phyloP scores from a whole-genome alignment of 495 filamentous ascomycete species.

The Evernia prunastri region DNA sequence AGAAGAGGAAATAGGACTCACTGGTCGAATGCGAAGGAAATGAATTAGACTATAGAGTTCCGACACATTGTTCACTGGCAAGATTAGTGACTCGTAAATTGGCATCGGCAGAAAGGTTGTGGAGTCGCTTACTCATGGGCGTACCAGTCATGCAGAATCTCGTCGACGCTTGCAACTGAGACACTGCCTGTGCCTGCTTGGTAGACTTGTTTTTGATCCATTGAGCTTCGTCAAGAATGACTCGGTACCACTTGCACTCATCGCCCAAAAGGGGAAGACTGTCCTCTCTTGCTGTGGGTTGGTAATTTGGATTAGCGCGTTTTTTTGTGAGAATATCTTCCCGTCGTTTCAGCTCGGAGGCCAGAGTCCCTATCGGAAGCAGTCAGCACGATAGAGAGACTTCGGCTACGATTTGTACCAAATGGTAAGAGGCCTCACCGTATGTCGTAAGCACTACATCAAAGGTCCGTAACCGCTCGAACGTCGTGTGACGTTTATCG shows the following conservation, averaged over 20 bases:
- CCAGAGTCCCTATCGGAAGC: constrained; percentile 52
- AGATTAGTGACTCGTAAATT: not conserved
- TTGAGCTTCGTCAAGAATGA: constrained; percentile 92
- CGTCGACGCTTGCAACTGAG: constrained; percentile 53
- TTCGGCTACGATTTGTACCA: not conserved
- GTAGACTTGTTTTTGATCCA: constrained; percentile 83
- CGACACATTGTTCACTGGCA: constrained; percentile 57
- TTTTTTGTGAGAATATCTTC: constrained; percentile 38
- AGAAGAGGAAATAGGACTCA: constrained; percentile 28
- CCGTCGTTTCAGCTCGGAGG: constrained; percentile 57
- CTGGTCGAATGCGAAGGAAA: constrained; percentile 55
- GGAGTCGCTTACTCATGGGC: constrained; percentile 55
- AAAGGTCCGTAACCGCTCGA: constrained; percentile 55
- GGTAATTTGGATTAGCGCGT: constrained; percentile 28
- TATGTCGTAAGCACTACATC: constrained; percentile 92
- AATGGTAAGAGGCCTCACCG: not conserved
- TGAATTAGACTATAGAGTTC: constrained; percentile 79
- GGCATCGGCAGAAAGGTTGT: not conserved
- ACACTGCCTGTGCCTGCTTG: constrained; percentile 56
- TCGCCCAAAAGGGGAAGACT: constrained; percentile 57
- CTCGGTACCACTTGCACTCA: constrained; percentile 65
- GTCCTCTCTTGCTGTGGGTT: constrained; percentile 26
- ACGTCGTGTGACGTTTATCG: constrained; percentile 48
- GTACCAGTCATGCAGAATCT: constrained; percentile 88
- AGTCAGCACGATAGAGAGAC: not conserved